These are phyloP conservation scores for Evernia prunastri DNA, from an alignment of 495 filamentous ascomycete species.

Conservation along the genomic window DNA sequence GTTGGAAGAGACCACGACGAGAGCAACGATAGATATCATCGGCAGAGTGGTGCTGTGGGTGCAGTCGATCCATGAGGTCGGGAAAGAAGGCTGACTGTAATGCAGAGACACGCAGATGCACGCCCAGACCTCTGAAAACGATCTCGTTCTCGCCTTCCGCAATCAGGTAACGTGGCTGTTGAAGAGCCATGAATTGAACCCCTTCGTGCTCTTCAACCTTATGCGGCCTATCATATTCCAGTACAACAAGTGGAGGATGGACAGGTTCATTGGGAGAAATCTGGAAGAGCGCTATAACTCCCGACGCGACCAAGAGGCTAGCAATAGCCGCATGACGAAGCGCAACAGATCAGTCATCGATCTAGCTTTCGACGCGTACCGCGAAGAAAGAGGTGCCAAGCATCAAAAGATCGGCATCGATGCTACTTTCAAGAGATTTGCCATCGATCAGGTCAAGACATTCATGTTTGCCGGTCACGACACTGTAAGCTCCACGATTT, in stretches of 20 bases:
- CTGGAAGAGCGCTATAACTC: conserved; percentile 32
- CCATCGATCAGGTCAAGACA: conserved; percentile 27
- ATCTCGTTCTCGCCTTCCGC: conserved; percentile 32
- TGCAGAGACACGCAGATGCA: conserved; percentile 27
- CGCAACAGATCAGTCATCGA: conserved; percentile 22
- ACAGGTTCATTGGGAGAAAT: conserved; percentile 30
- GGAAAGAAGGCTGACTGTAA: background rate
- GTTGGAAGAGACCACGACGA: conserved; percentile 32
- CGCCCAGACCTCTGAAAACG: conserved; percentile 31
- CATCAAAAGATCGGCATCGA: background rate
- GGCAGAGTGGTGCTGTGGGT: conserved; percentile 29
- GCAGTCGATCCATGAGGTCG: conserved; percentile 16
- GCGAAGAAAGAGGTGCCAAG: conserved; percentile 2
- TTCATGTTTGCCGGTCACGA: conserved; percentile 41
- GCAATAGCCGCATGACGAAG: conserved; percentile 1
- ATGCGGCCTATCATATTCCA: conserved; percentile 26
- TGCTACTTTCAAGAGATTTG: conserved; percentile 12
- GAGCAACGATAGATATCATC: conserved; percentile 36
- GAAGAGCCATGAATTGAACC: conserved; percentile 18
- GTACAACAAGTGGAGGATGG: conserved; percentile 32
- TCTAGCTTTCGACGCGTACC: conserved; percentile 23
- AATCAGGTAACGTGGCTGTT: conserved; percentile 29
- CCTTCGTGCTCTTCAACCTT: conserved; percentile 24
- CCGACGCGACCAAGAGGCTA: conserved; percentile 2
- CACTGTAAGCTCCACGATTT: conserved; percentile 30